A percentile compares a stretch with the other conserved stretches of the same genome.
These are phyloP conservation scores for Diplosphaera chodatii DNA, from an alignment of 139 green algal species.

Conservation along the genomic window DNA sequence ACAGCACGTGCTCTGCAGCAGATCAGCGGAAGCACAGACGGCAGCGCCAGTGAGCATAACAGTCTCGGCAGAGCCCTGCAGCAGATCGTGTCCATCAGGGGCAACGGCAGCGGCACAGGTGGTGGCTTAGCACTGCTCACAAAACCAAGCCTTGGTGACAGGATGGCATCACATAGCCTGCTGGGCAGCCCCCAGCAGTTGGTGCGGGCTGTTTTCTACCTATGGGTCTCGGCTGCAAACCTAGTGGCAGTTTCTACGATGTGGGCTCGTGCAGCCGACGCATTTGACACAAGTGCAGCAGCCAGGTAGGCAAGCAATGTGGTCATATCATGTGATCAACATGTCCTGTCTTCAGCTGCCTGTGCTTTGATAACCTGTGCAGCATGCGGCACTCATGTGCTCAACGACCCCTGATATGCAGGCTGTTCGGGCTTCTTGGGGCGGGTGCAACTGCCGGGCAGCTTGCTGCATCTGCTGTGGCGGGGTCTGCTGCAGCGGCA, in stretches of 20 bases:
- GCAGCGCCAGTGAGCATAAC: not conserved
- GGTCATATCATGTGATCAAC: no score
- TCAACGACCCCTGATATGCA: conserved; percentile 7
- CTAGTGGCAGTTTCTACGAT: conserved; percentile 52
- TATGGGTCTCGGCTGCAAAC: conserved; percentile 69
- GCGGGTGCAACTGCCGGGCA: conserved; percentile 55
- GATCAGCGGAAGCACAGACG: no score
- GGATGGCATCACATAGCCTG: not conserved
- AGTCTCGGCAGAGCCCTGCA: not conserved
- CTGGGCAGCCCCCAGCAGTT: conserved; percentile 19
- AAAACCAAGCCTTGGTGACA: no score
- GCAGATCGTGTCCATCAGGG: no score
- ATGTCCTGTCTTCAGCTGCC: no score
- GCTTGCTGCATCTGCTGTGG: conserved; percentile 41
- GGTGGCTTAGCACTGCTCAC: no score
- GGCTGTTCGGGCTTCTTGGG: conserved; percentile 16
- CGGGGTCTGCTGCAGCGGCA: not conserved
- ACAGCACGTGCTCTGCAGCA: no score
- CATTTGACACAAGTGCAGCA: conserved; percentile 42
- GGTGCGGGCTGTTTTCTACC: conserved; percentile 52
- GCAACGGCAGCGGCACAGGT: no score
- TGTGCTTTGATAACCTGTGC: no score
- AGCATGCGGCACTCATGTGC: no score
- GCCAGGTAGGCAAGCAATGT: not conserved
- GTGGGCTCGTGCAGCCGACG: conserved; percentile 70